These are phyloP conservation scores for Symmetrospora coprosmae DNA, from an alignment of 768 basidiomycete genomes.

Conservation along the genomic window DNA sequence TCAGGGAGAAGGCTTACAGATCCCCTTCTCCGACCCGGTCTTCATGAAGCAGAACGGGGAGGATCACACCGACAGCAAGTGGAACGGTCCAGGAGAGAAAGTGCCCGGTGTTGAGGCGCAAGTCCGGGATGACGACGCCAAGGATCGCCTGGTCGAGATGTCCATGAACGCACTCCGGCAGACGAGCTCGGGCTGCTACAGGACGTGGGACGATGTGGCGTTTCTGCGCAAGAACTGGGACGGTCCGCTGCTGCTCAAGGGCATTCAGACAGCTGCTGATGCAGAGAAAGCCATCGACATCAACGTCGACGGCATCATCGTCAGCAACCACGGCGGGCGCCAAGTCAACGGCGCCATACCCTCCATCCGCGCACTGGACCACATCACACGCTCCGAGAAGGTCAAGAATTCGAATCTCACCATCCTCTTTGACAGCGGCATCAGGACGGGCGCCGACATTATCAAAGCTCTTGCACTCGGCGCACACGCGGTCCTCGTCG, in stretches of 20 bases:
- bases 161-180: neutral
- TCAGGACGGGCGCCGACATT: constrained; percentile 27
- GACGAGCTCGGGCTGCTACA: neutral
- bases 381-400: constrained; percentile 20
- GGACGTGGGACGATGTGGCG: constrained; percentile 31
- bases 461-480: constrained; percentile 28
- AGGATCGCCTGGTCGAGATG: constrained; percentile 8
- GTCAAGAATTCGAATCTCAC: constrained; percentile 25
- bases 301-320: constrained; percentile 31
- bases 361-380: constrained; percentile 4
- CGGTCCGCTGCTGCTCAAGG: constrained; percentile 47
- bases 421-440: constrained; percentile 25
- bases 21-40: constrained; percentile 44
- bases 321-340: constrained; percentile 33
- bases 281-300: constrained; percentile 29
- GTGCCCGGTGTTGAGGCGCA: constrained; percentile 11
- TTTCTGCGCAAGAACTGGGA: constrained; percentile 34
- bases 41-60: constrained; percentile 44
- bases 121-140: constrained; percentile 1
- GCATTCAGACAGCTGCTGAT: constrained; percentile 33
- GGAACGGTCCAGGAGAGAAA: constrained; percentile 15
- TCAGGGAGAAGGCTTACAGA: constrained; percentile 41
- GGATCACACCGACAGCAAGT: constrained; percentile 30
- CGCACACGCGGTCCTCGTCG: constrained; percentile 1
- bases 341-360: constrained; percentile 18